Percentiles rank a stretch among this genome's conserved stretches.
Evolutionary conservation across 2,329 filamentous ascomycete genomes (phyloP).

Genomic region (Neofusicoccum cordaticola): DNA sequence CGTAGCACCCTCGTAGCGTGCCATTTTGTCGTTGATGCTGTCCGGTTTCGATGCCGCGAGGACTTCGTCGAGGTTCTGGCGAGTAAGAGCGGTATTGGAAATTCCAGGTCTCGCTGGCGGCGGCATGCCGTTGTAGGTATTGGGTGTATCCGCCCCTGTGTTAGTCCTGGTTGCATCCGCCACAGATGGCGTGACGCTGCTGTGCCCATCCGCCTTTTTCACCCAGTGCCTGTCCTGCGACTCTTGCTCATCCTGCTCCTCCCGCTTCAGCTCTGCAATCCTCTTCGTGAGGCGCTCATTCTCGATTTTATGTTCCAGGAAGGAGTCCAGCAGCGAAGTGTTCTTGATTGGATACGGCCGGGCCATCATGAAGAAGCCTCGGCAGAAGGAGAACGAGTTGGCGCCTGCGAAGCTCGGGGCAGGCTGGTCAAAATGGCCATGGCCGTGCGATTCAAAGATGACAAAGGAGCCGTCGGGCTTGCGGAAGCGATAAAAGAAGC

Average conservation of each 20-base stretch:
- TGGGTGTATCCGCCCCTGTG: slow-evolving; percentile 31
- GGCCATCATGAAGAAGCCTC: slow-evolving; percentile 91
- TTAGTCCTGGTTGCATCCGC: slow-evolving; percentile 33
- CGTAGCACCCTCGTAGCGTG: slow-evolving; percentile 67
- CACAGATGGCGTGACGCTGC: slow-evolving; percentile 50
- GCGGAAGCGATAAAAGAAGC: slow-evolving; percentile 81
- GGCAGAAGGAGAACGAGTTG: slow-evolving; percentile 63
- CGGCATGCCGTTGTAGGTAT: slow-evolving; percentile 56
- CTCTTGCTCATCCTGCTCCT: slow-evolving; percentile 78
- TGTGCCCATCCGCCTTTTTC: slow-evolving; percentile 57
- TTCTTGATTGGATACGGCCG: slow-evolving; percentile 88
- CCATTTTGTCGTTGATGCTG: slow-evolving; percentile 81
- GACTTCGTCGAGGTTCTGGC: slow-evolving; percentile 75
- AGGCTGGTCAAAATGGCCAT: slow-evolving; percentile 78
- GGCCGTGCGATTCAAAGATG: slow-evolving; percentile 89
- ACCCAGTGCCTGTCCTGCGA: slow-evolving; percentile 59
- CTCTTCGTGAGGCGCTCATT: slow-evolving; percentile 82
- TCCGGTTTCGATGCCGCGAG: slow-evolving; percentile 65
- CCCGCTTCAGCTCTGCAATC: slow-evolving; percentile 78
- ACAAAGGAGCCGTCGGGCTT: slow-evolving; percentile 70
- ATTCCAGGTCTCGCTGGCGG: slow-evolving; percentile 62
- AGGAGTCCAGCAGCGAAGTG: slow-evolving; percentile 80
- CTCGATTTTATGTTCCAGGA: slow-evolving; percentile 94
- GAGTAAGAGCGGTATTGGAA: slow-evolving; percentile 68
- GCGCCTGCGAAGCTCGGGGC: slow-evolving; percentile 58